Base-by-base conservation (phyloP, 768 basidiomycete genomes). In the Boletus rubescentipes region DNA sequence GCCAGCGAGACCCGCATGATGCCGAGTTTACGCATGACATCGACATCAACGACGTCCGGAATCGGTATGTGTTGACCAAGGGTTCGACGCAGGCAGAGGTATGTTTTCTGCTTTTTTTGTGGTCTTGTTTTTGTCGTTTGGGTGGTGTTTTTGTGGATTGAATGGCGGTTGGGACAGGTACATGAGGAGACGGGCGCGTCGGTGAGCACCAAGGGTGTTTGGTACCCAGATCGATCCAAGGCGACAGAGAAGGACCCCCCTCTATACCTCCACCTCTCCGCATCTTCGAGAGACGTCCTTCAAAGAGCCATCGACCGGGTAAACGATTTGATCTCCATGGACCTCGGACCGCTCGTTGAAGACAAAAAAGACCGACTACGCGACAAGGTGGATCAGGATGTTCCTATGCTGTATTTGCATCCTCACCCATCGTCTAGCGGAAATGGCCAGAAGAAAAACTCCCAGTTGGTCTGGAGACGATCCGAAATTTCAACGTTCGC, bases 391-490 rank as follows among this genome's bases (percentile, higher is more conserved):
- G 34, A 21, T 14, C 26, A 20, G 9, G 29, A 18, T n/a, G 23
- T 10, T 15, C 23, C 12, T 23, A 53, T 18, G 29, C 18, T 30
- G 1, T 38, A 12, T 18, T 45, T 18, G 11, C 14, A n/a, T n/a
- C 16, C 53, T 66, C 53, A 65, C 38, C n/a, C 14, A 0, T 47
- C 38, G 16, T 61, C 35, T 63, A 93, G 90, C 80, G 92, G 50
- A 97, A 96, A 83, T 98, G 96, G 96, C 94, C 95, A 2, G 96
- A 98, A 70, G 94, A 95, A 72, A 98, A 97, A 72, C 73, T 98
- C 9, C 86, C 86, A 0, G 91, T 99, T 37, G 87, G 86, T 4
- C 69, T 99, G 49, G 95, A 98, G 15, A 87, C 86, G 49, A 84
- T 98, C 62, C 81, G 96, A 46, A 98, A 98, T 72, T 99, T 99